Conservation (phyloP, 139 green algal genomes). For the Helicosporidium sp. region DNA sequence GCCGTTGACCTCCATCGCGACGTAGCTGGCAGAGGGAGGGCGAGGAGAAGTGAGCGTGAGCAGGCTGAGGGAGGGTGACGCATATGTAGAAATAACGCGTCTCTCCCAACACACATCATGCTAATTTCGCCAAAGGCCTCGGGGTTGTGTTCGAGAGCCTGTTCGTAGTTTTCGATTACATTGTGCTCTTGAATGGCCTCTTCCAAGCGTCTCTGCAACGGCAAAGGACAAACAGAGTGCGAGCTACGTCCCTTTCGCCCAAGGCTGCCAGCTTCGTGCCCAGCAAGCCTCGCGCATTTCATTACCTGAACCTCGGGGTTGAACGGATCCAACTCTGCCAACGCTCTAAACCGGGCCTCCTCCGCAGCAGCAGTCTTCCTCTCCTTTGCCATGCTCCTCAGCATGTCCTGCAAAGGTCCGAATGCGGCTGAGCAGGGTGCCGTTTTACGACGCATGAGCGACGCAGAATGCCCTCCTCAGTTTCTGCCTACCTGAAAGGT, state of each 20-base stretch:
- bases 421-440: neutral
- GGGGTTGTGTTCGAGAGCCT: conserved; percentile 73
- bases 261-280: neutral
- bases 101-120: conserved; percentile 39
- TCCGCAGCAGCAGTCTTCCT: conserved; percentile 14
- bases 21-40: conserved; percentile 23
- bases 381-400: conserved; percentile 12
- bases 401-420: conserved; percentile 1
- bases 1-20: conserved; percentile 64
- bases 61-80: neutral
- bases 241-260: neutral
- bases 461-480: conserved; percentile 9
- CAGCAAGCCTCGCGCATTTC: neutral
- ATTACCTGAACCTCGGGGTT: conserved; percentile 56
- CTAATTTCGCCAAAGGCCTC: conserved; percentile 52
- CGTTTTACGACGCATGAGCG: no score
- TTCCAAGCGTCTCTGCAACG: conserved; percentile 43
- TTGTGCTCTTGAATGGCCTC: conserved; percentile 71
- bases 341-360: conserved; percentile 5
- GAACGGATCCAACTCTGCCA: conserved; percentile 67
- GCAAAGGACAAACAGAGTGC: neutral
- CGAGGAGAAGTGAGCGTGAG: neutral
- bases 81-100: neutral
- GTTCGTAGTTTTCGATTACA: conserved; percentile 70
- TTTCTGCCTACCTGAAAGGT: conserved; percentile 5